These are phyloP conservation scores for Calonectria hawksworthii DNA, from an alignment of 2,329 filamentous ascomycete genomes.

Conservation along the genomic window DNA sequence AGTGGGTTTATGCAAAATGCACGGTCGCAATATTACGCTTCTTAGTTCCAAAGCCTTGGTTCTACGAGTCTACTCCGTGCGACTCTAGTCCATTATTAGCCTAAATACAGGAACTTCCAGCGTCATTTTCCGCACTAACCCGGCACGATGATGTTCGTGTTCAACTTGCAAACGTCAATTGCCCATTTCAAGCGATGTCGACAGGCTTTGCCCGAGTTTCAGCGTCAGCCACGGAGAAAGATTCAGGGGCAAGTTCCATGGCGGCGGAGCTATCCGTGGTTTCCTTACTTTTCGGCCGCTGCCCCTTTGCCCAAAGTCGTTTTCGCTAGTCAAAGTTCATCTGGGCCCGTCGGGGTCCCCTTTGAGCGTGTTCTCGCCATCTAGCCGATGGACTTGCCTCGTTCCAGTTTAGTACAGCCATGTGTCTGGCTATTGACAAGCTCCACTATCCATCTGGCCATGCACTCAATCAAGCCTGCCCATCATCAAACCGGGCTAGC, in stretches of 20 bases:
- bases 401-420: not conserved
- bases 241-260: not conserved
- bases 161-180: not conserved
- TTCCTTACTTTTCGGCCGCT: not conserved
- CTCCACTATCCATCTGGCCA: not conserved
- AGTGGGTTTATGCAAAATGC: not conserved
- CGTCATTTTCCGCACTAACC: not conserved
- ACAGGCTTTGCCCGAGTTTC: not conserved
- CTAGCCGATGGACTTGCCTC: not conserved
- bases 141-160: not conserved
- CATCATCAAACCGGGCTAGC: not conserved
- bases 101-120: not conserved
- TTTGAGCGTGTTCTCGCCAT: not conserved
- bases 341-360: not conserved
- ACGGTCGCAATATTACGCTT: not conserved
- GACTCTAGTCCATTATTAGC: not conserved
- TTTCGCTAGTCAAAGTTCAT: not conserved
- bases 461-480: not conserved
- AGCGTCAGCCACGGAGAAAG: not conserved
- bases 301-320: not conserved
- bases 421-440: not conserved
- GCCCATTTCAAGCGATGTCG: not conserved
- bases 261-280: not conserved
- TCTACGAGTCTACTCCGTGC: not conserved
- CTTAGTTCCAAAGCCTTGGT: not conserved